Percentiles rank a stretch among this genome's conserved stretches.
Conservation (phyloP, 2,329 filamentous ascomycete species). For the Trichophyton simii region DNA sequence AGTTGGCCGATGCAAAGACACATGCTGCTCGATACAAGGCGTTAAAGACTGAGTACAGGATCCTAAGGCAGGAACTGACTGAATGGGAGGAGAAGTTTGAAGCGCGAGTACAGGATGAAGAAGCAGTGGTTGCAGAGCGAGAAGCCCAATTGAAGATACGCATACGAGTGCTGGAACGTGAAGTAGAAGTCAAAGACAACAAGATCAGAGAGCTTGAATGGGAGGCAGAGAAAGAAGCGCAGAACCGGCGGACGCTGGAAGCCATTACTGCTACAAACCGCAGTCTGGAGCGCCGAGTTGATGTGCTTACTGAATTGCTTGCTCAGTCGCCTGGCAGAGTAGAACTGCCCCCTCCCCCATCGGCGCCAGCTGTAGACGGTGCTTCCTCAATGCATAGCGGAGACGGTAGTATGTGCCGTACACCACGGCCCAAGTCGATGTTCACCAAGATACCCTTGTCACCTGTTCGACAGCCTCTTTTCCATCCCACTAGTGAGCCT, state of each 20-base stretch:
- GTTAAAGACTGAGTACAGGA: conserved; percentile 22
- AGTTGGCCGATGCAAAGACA: conserved; percentile 30
- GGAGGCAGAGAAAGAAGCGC: conserved; percentile 22
- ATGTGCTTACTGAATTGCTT: conserved; percentile 26
- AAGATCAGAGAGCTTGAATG: conserved; percentile 23
- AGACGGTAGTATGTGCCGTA: conserved; percentile 10
- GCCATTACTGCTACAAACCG: conserved; percentile 23
- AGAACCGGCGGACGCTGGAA: conserved; percentile 23
- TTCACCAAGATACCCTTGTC: conserved; percentile 18
- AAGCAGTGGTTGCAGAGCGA: conserved; percentile 18
- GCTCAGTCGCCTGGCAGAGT: conserved; percentile 22
- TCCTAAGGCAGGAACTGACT: conserved; percentile 22
- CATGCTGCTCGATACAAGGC: conserved; percentile 27
- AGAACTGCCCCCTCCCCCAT: conserved; percentile 1
- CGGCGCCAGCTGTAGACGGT: conserved; percentile 2
- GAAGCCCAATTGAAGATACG: conserved; percentile 21
- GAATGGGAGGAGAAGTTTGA: conserved; percentile 25
- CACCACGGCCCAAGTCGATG: conserved; percentile 20
- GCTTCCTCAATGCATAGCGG: conserved; percentile 9
- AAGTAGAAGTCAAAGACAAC: conserved; percentile 20
- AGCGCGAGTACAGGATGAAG: conserved; percentile 22
- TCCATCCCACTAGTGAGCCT: conserved; percentile 12
- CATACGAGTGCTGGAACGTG: conserved; percentile 23
- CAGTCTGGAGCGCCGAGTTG: conserved; percentile 23
- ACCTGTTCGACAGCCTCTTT: conserved; percentile 13